Base-by-base conservation (phyloP, 768 basidiomycete species). In the Auriscalpium orientale region DNA sequence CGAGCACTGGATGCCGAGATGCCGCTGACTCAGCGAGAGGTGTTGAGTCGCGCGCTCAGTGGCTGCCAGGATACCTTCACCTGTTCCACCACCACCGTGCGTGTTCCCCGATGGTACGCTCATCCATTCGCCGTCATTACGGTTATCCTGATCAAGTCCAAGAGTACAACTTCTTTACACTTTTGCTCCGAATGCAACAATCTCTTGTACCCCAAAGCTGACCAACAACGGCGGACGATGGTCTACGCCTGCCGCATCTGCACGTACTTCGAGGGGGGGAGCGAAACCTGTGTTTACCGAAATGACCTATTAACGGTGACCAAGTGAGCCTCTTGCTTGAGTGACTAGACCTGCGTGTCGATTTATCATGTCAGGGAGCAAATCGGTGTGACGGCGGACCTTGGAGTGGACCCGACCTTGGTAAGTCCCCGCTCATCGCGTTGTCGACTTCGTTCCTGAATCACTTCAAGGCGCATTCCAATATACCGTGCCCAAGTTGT, bases 131-230 rank as follows among this genome's bases (percentile, higher is more conserved):
- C 5, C 4, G 28, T 28, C 4, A 28, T 28, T 28, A 7, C 28
- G 7, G 5, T 4, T 5, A 5, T 28, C 4, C 4, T 28, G 2
- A 28, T 28, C 4, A 28, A 28, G 28, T 4, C 28, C 28, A 28
- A 28, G 28, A 28, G 28, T 28, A 28, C 28, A 5, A 28, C 90
- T 11, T 89, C 89, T 2, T 82, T 95, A 33, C 84, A 90, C 62
- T 95, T 95, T 72, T 95, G 93, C 65, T 85, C 84, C 40, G 93
- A 95, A 77, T 95, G 93, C 77, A 94, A 95, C 74, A 95, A 97
- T 68, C 79, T 97, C 33, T 78, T 97, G 52, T 95, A 95, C 69
- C 93, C 93, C 20, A 86, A 94, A 73, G 94, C 91, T 45, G 95
- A 97, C 71, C 83, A 83, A 55, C 79, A 85, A 58, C 85, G 93